Percentiles rank a stretch among this genome's conserved stretches.
Conservation (phyloP, 129 eudicot species). For the Flaveria ramosissima region DNA sequence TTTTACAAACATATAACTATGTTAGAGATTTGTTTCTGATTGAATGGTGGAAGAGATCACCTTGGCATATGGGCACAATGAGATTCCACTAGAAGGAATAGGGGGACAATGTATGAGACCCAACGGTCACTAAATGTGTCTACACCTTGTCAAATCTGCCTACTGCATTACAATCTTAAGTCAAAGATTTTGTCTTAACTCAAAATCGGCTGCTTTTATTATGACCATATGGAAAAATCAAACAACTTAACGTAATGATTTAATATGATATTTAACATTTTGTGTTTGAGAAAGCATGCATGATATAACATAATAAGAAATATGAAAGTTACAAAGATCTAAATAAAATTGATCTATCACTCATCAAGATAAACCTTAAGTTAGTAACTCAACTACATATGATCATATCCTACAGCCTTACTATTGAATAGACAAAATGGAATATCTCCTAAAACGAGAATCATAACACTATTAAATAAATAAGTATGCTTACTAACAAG, state of each 20-base stretch:
- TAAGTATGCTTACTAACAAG: too few relatives aligned
- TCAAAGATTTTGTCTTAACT: slow-evolving; percentile 21
- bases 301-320: neutral
- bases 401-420: too few relatives aligned
- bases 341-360: too few relatives aligned
- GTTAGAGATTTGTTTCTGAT: too few relatives aligned
- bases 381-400: too few relatives aligned
- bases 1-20: too few relatives aligned
- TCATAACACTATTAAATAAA: too few relatives aligned
- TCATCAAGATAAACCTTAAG: too few relatives aligned
- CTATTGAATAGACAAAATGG: too few relatives aligned
- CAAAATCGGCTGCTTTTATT: neutral
- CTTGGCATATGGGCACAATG: slow-evolving; percentile 22
- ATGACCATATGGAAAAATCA: neutral
- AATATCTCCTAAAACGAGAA: too few relatives aligned
- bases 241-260: neutral
- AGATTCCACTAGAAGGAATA: slow-evolving; percentile 27
- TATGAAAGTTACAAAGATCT: too few relatives aligned
- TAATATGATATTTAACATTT: too few relatives aligned
- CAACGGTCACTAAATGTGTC: neutral
- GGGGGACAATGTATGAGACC: slow-evolving; percentile 23
- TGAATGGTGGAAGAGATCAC: neutral
- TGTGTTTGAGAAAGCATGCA: neutral
- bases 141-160: slow-evolving; percentile 24
- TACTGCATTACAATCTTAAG: neutral